Base-by-base conservation (phyloP, 1,284 basidiomycete genomes). In the Athelia sp. region DNA sequence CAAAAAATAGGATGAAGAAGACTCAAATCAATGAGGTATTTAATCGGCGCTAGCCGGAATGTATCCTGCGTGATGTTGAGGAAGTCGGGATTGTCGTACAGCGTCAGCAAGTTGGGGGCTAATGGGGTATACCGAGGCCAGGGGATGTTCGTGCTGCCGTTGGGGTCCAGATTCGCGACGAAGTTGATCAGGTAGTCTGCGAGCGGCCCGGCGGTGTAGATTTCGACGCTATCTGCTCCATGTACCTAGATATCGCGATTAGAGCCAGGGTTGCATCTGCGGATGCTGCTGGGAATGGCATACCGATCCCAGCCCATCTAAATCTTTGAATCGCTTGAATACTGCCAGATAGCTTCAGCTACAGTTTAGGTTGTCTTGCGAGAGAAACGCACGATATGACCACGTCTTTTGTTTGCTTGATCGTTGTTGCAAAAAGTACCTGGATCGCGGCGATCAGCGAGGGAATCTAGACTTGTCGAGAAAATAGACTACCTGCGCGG, bases 61-160 rank as follows among this genome's bases (percentile, higher is more conserved):
- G 67, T 72, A 53, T 80, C 74, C 13, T 63, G 56, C 0, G 65
- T 64, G 42, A 76, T 61, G 1, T 52, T 48, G 31, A 70, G 60
- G 2, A 64, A 58, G 23, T 67, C 52, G 4, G 66, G 31, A 0
- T 69, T 72, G 52, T 81, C 78, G 19, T 65, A 55, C 59, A 81
- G 74, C 3, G 71, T 70, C 44, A 81, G 53, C 40, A 79, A 58
- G 36, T 70, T 65, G 6, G 71, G 71, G 15, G 64, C 60, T 0
- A 50, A 46, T 1, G 62, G 52, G 2, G 67, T 65, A 50, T 79
- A 82, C 31, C 68, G 62, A 0, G 81, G 80, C 81, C 81, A 82
- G 4, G 60, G 56, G 42, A 70, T 58, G 9, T 63, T 62, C 0
- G 58, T 58, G n/a, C 54, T 58, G 1, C 70, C 66, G 47, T 81